Percentiles rank a stretch among this genome's conserved stretches.
These are phyloP conservation scores for Clarireedia hainanense DNA, from an alignment of 2,329 filamentous ascomycete species.

Conservation along the genomic window DNA sequence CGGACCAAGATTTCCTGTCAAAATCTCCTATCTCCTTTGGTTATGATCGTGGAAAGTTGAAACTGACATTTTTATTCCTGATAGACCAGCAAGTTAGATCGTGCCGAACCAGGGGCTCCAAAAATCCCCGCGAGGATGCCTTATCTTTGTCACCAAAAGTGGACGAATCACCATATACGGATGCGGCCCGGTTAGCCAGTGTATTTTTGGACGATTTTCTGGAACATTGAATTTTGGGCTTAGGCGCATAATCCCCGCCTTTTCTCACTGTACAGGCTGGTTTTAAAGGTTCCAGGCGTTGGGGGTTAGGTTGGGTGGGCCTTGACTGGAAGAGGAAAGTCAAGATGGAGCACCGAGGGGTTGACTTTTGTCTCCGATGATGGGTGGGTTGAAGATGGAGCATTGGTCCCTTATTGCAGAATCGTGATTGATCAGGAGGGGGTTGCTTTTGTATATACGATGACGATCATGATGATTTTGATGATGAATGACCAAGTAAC, in stretches of 20 bases:
- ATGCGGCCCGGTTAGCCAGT: constrained; percentile 23
- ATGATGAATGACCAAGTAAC: constrained; percentile 5
- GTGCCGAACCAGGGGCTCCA: constrained; percentile 12
- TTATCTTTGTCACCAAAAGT: constrained; percentile 1
- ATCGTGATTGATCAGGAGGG: neutral
- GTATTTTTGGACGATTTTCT: constrained; percentile 28
- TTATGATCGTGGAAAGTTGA: neutral
- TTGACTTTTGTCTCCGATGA: neutral
- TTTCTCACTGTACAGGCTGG: neutral
- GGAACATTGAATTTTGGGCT: constrained; percentile 15
- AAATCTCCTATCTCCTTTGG: neutral
- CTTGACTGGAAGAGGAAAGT: neutral
- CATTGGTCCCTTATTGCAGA: neutral
- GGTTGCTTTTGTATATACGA: constrained; percentile 5
- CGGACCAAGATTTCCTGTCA: neutral
- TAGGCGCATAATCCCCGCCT: neutral
- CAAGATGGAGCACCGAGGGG: neutral
- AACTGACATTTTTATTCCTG: constrained; percentile 11
- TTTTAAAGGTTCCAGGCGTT: constrained; percentile 1
- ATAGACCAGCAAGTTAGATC: constrained; percentile 21
- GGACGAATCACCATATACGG: constrained; percentile 19
- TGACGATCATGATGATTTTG: constrained; percentile 3
- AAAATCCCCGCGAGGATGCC: constrained; percentile 3
- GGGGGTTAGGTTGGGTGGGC: neutral
- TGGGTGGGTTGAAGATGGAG: neutral